These are phyloP conservation scores for Flaveria ramosissima DNA, from an alignment of 129 eudicot species.

Conservation along the genomic window DNA sequence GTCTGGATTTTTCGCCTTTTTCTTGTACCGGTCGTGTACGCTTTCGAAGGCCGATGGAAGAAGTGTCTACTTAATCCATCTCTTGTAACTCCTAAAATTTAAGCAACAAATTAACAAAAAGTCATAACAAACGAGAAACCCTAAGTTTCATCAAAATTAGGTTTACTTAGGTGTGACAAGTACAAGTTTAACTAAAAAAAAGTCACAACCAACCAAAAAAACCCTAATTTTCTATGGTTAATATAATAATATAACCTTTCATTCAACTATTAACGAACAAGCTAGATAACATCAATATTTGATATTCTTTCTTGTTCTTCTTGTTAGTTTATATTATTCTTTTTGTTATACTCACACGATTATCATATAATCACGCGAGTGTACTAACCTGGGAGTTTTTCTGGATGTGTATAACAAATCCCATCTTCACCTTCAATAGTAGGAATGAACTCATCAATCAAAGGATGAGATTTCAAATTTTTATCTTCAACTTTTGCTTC, in stretches of 20 bases:
- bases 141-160: conserved; percentile 2
- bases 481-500: conserved; percentile 60
- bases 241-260: background rate
- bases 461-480: conserved; percentile 53
- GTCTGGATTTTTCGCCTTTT: conserved; percentile 70
- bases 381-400: conserved; percentile 61
- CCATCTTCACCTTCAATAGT: conserved; percentile 72
- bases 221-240: background rate
- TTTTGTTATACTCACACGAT: too few species aligned
- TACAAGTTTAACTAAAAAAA: background rate
- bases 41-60: conserved; percentile 77
- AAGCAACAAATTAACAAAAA: background rate
- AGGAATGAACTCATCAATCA: conserved; percentile 70
- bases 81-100: conserved; percentile 54
- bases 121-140: background rate
- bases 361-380: background rate
- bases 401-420: conserved; percentile 78
- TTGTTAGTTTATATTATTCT: too few species aligned
- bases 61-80: conserved; percentile 67
- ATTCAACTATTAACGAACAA: background rate
- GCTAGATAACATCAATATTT: background rate
- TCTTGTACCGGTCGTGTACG: conserved; percentile 73
- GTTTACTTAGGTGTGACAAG: conserved; percentile 17
- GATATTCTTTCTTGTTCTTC: background rate
- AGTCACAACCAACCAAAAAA: conserved; percentile 14